These are phyloP conservation scores for Trichoderma sp. DNA, from an alignment of 2,329 filamentous ascomycete species.

Conservation along the genomic window DNA sequence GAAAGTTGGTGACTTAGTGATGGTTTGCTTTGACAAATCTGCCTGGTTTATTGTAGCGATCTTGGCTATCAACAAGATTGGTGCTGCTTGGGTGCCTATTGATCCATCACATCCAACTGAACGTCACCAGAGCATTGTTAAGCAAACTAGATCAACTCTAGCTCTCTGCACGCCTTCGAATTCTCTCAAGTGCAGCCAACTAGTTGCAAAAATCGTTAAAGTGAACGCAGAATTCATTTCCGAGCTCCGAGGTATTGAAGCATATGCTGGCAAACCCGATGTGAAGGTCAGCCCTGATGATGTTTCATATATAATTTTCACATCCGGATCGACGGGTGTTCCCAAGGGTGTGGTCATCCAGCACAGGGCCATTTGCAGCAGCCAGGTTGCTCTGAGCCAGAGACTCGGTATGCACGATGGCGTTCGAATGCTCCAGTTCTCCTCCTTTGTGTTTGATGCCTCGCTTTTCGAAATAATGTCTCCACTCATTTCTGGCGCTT, in stretches of 20 bases:
- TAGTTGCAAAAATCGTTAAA: not conserved
- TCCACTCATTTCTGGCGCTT: conserved; percentile 10
- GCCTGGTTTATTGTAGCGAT: conserved; percentile 24
- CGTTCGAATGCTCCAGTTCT: conserved; percentile 18
- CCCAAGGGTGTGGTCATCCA: conserved; percentile 40
- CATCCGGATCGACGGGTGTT: conserved; percentile 49
- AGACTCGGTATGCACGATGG: not conserved
- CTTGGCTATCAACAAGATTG: conserved; percentile 29
- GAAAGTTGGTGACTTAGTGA: conserved; percentile 24
- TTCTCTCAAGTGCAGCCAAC: not conserved
- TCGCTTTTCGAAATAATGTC: conserved; percentile 16
- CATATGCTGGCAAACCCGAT: not conserved
- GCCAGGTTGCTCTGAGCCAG: not conserved
- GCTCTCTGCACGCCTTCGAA: not conserved
- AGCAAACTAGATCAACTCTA: not conserved
- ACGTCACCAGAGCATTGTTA: not conserved
- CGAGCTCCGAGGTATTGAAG: not conserved
- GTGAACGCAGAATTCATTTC: not conserved
- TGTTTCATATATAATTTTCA: conserved; percentile 44
- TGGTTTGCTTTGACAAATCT: conserved; percentile 24
- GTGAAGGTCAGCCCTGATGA: not conserved
- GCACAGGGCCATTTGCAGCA: conserved; percentile 2
- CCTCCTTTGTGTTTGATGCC: conserved; percentile 21
- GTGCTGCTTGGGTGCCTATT: conserved; percentile 21
- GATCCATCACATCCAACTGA: not conserved